These are phyloP conservation scores for Yarrowia osloensis DNA, from an alignment of 805 yeast species.

Conservation along the genomic window DNA sequence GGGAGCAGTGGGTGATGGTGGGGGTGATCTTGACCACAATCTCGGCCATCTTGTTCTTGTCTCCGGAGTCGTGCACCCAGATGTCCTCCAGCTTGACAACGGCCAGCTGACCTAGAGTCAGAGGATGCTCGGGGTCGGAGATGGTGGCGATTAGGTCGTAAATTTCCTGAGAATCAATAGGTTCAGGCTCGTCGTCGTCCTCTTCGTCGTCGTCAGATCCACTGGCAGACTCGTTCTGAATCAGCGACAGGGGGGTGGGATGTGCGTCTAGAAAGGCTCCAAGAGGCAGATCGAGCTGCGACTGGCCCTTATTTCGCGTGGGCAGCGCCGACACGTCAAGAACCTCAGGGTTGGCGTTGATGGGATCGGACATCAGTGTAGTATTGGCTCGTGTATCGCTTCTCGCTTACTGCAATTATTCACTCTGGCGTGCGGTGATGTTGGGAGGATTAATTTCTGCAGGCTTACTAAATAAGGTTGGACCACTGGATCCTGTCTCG, in stretches of 20 bases:
- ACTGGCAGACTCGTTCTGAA: constrained; percentile 17
- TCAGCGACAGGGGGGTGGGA: constrained; percentile 23
- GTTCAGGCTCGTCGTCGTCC: constrained; percentile 48
- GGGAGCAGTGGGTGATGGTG: constrained; percentile 94
- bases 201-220: constrained; percentile 29
- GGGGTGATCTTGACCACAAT: constrained; percentile 88
- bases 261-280: constrained; percentile 8
- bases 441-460: constrained; percentile 16
- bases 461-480: neutral
- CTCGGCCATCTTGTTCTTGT: constrained; percentile 60
- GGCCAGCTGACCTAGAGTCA: constrained; percentile 89
- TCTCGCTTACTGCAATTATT: neutral
- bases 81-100: constrained; percentile 88
- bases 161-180: constrained; percentile 85
- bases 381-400: neutral
- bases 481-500: neutral
- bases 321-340: constrained; percentile 77
- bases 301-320: constrained; percentile 51
- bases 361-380: constrained; percentile 68
- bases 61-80: constrained; percentile 60
- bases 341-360: constrained; percentile 89
- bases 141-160: constrained; percentile 82
- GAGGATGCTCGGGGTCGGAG: constrained; percentile 97
- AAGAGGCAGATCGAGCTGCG: constrained; percentile 32
- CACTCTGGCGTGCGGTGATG: neutral